Evolutionary conservation across 768 basidiomycete genomes (phyloP).

Genomic region (Cyclocybe cylindracea): DNA sequence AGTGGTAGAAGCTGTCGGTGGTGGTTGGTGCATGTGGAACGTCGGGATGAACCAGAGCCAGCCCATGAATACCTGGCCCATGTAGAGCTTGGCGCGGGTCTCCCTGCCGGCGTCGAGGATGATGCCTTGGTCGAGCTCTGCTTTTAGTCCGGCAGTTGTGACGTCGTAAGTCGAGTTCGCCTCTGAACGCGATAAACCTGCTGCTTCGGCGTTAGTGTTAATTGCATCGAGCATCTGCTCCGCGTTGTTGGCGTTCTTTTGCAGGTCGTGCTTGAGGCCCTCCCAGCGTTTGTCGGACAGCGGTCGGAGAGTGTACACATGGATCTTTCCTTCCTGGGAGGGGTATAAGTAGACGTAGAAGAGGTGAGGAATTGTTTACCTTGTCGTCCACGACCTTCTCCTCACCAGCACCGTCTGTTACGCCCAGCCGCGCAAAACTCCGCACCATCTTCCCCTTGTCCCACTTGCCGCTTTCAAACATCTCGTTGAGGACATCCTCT

Average conservation of each 20-base stretch:
- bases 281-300: constrained; percentile 46
- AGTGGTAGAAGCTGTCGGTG: constrained; percentile 21
- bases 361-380: background rate
- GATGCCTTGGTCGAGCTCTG: constrained; percentile 37
- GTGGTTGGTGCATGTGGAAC: constrained; percentile 70
- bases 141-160: constrained; percentile 11
- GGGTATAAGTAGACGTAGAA: background rate
- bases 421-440: constrained; percentile 67
- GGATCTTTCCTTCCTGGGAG: constrained; percentile 39
- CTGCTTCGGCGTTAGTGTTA: constrained; percentile 20
- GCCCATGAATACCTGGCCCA: constrained; percentile 78
- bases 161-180: constrained; percentile 45
- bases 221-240: constrained; percentile 3
- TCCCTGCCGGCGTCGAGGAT: constrained; percentile 68
- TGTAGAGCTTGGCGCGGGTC: constrained; percentile 69
- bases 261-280: constrained; percentile 35
- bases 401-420: constrained; percentile 25
- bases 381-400: constrained; percentile 33
- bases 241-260: constrained; percentile 10
- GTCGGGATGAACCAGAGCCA: constrained; percentile 89
- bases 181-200: constrained; percentile 38
- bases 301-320: constrained; percentile 47
- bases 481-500: constrained; percentile 35
- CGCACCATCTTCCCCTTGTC: constrained; percentile 79
- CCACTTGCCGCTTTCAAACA: constrained; percentile 61